Conservation (phyloP, 106 monocot genomes). For the Vanilla planifolia region DNA sequence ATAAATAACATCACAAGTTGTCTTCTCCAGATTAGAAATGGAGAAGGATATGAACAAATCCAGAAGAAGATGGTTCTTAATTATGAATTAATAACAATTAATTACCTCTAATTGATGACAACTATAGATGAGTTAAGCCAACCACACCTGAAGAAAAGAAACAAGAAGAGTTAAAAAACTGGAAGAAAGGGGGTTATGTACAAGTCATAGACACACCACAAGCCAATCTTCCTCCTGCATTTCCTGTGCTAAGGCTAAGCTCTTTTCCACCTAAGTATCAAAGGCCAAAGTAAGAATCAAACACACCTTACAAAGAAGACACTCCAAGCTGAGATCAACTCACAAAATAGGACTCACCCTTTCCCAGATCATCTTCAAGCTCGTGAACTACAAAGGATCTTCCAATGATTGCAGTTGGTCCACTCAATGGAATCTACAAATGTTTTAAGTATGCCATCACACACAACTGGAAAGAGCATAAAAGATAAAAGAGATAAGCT, state of each 20-base stretch:
- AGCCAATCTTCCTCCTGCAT: constrained; percentile 85
- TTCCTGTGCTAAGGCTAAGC: constrained; percentile 78
- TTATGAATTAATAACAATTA: too few relatives aligned
- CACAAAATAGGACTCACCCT: constrained; percentile 45
- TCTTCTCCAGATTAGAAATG: too few relatives aligned
- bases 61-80: too few relatives aligned
- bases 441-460: not conserved
- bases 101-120: not conserved
- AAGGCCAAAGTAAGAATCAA: not conserved
- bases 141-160: constrained; percentile 42
- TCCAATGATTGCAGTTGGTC: constrained; percentile 69
- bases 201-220: constrained; percentile 42
- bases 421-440: constrained; percentile 58
- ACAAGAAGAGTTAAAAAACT: not conserved
- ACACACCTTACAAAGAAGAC: not conserved
- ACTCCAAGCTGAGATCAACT: not conserved
- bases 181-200: not conserved
- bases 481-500: not conserved
- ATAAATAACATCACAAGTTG: too few relatives aligned
- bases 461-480: not conserved
- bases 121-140: constrained; percentile 33
- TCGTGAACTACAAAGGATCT: constrained; percentile 89
- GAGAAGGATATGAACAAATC: too few relatives aligned
- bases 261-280: constrained; percentile 51
- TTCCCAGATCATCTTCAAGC: constrained; percentile 79